Conservation (phyloP, 1,284 basidiomycete genomes). For the Cutaneotrichosporon dermatis region DNA sequence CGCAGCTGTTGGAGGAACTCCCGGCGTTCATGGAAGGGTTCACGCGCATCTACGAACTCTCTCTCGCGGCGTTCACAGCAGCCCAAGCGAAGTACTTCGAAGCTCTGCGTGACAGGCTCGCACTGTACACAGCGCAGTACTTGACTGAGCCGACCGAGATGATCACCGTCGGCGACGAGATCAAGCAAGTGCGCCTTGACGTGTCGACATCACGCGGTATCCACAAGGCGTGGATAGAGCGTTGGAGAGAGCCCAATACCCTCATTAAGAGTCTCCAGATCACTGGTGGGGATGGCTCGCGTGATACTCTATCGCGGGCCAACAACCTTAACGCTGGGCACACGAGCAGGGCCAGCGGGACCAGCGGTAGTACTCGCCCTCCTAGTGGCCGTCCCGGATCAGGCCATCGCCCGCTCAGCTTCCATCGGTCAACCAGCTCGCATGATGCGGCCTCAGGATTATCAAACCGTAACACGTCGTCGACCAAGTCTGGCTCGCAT, state of each 20-base stretch:
- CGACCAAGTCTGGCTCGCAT: not conserved
- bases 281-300: conserved; percentile 7
- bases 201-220: conserved; percentile 14
- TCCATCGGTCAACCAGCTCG: too few relatives aligned
- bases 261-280: conserved; percentile 4
- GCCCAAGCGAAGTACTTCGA: conserved; percentile 40
- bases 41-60: conserved; percentile 40
- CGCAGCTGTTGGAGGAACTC: conserved; percentile 48
- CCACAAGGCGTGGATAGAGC: conserved; percentile 16
- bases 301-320: not conserved
- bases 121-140: conserved; percentile 19
- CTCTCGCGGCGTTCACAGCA: conserved; percentile 34
- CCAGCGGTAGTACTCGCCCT: not conserved
- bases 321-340: not conserved
- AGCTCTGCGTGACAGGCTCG: conserved; percentile 23
- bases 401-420: too few relatives aligned
- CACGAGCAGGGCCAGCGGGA: not conserved
- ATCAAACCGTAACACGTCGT: not conserved
- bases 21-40: conserved; percentile 46
- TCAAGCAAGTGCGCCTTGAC: conserved; percentile 9
- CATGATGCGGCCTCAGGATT: too few relatives aligned
- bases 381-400: too few relatives aligned
- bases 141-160: conserved; percentile 12
- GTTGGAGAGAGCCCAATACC: conserved; percentile 12
- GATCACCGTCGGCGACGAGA: conserved; percentile 3